These are phyloP conservation scores for Bocquillonia castaneifolia DNA, from an alignment of 441 rosid species.

Conservation along the genomic window DNA sequence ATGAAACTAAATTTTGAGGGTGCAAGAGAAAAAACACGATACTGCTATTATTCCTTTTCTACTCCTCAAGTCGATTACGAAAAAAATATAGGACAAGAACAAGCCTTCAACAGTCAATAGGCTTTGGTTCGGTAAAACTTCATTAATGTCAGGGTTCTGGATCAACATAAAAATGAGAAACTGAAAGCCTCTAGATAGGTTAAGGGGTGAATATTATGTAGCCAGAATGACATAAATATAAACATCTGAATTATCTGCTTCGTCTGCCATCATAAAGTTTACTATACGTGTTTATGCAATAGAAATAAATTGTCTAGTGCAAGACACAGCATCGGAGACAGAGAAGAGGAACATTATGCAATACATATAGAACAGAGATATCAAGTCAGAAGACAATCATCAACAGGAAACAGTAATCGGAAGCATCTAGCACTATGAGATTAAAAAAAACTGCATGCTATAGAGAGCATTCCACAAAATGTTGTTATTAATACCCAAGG, in stretches of 20 bases:
- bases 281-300: too few relatives aligned
- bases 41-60: neutral
- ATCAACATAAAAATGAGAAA: constrained; percentile 4
- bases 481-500: constrained; percentile 37
- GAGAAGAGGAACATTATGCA: too few relatives aligned
- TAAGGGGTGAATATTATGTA: neutral
- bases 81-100: neutral
- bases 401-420: neutral
- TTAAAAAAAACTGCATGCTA: neutral
- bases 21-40: neutral
- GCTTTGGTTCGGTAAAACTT: neutral
- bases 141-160: neutral
- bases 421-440: neutral
- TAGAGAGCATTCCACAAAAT: neutral
- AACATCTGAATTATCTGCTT: too few relatives aligned
- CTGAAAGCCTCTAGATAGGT: neutral
- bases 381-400: neutral
- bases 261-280: neutral
- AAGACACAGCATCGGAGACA: neutral
- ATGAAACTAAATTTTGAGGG: neutral
- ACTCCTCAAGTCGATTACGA: too few relatives aligned
- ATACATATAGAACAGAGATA: neutral
- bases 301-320: too few relatives aligned
- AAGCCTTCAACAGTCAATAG: neutral
- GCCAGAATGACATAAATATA: neutral